Evolutionary conservation across 208 protist genomes (phyloP).

Genomic region (Borovskyia barvae): DNA sequence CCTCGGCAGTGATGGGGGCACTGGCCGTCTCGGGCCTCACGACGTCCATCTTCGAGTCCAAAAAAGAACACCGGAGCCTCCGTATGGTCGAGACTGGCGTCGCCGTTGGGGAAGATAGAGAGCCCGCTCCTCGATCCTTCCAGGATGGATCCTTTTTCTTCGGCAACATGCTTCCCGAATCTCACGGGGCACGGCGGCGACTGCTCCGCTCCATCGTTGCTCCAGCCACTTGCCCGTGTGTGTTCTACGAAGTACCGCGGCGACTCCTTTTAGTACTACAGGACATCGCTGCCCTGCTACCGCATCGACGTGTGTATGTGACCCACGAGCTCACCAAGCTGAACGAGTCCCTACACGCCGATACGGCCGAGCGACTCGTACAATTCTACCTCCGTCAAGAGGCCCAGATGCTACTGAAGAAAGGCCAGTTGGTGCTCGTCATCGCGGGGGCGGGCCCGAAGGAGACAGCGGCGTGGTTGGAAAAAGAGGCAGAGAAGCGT

Average conservation of each 20-base stretch:
- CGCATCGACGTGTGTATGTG: constrained; percentile 73
- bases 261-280: constrained; percentile 76
- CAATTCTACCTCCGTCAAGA: constrained; percentile 76
- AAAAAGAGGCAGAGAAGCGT: constrained; percentile 51
- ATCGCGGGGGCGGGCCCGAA: constrained; percentile 64
- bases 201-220: constrained; percentile 65
- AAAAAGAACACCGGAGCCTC: not conserved
- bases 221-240: constrained; percentile 58
- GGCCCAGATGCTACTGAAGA: constrained; percentile 60
- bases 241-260: constrained; percentile 89
- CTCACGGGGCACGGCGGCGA: constrained; percentile 59
- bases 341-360: constrained; percentile 87
- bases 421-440: constrained; percentile 82
- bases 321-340: constrained; percentile 89
- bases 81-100: not conserved
- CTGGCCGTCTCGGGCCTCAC: constrained; percentile 75
- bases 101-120: not conserved
- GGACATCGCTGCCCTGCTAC: constrained; percentile 76
- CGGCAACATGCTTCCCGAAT: constrained; percentile 76
- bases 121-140: constrained; percentile 20
- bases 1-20: constrained; percentile 77
- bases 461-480: constrained; percentile 64
- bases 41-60: constrained; percentile 43
- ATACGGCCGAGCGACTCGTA: constrained; percentile 69
- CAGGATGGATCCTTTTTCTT: constrained; percentile 87